Percentiles rank a stretch among this genome's conserved stretches.
These are phyloP conservation scores for Filosporella fistucella DNA, from an alignment of 495 filamentous ascomycete species.

Conservation along the genomic window DNA sequence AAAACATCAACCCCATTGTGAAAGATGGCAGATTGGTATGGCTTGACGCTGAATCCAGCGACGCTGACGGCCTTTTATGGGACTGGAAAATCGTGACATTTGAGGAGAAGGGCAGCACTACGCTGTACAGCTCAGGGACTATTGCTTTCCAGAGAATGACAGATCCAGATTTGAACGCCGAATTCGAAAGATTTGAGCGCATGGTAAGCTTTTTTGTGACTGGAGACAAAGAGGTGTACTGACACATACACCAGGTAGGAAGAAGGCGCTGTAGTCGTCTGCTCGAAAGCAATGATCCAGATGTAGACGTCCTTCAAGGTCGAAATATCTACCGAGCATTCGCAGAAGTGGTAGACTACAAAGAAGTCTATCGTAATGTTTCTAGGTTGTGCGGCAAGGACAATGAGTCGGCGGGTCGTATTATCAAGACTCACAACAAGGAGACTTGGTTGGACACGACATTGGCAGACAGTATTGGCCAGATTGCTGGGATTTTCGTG, in stretches of 20 bases:
- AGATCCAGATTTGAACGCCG: constrained; percentile 20
- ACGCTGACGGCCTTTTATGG: constrained; percentile 12
- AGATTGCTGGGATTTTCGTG: constrained; percentile 47
- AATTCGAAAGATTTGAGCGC: constrained; percentile 41
- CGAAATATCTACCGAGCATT: constrained; percentile 44
- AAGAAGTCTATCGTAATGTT: constrained; percentile 3
- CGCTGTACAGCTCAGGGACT: constrained; percentile 25
- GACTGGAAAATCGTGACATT: not conserved
- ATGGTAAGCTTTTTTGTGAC: too few species aligned
- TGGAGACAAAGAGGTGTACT: too few species aligned
- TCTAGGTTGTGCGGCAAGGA: not conserved
- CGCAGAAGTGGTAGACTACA: constrained; percentile 42
- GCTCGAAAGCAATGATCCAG: constrained; percentile 31
- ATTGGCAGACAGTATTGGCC: constrained; percentile 36
- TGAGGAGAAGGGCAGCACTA: not conserved
- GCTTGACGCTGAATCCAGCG: constrained; percentile 28
- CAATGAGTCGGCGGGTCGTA: constrained; percentile 37
- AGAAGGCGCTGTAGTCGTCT: constrained; percentile 33
- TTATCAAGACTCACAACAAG: constrained; percentile 31
- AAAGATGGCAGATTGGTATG: constrained; percentile 32
- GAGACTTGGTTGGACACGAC: constrained; percentile 34
- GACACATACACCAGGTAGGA: too few species aligned
- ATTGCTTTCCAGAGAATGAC: constrained; percentile 26
- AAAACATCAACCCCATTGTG: constrained; percentile 36
- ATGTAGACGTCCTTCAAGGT: constrained; percentile 41